Evolutionary conservation across 164 flowering plant species (phyloP), one percentile per base, ranked within the genome.

Genomic region (Sextonia rubra): DNA sequence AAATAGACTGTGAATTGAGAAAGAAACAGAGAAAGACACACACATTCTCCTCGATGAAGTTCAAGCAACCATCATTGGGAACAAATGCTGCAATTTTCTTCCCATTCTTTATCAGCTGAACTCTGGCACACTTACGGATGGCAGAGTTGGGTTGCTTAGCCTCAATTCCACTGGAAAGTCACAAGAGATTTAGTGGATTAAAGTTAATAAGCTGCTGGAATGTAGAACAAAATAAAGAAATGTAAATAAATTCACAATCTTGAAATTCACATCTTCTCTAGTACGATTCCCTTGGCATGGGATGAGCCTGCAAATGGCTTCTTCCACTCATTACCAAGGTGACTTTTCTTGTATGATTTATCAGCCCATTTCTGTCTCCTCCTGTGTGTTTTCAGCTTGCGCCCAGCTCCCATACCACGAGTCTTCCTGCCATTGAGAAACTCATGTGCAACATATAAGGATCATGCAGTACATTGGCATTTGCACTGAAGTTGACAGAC

Each of bases 391-490:
- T 80, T 80, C 67, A 80, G 82, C 82, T 80, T 80, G 68, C 82
- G 82, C 79, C 82, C 82, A 74, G 82, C 82, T 77, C 80, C 82
- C 82, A 77, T 80, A 73, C 82, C 82, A 66, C 82, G 77, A 47
- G 82, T 79, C 55, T 79, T 79, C 82, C 82, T 79, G 77, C 14
- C 26, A 74, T 68, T 24, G 8, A 63, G 26, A 73, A 47, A 37
- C 1, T 37, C 44, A 37, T 37, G 8, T 37, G 44, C 44, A 3
- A 37, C 11, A 8, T 37, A 37, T 37, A 37, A 37, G 44, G 11
- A 37, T 37, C 44, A 37, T 37, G 8, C 11, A 1, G 44, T 37
- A 37, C 44, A 37, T 9, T 37, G 44, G 44, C 44, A 37, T 37
- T 37, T 37, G 11, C 44, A 63, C 44, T 37, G 44, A 37, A 37